Conservation (phyloP, 768 basidiomycete species). For the Zangia roseola region DNA sequence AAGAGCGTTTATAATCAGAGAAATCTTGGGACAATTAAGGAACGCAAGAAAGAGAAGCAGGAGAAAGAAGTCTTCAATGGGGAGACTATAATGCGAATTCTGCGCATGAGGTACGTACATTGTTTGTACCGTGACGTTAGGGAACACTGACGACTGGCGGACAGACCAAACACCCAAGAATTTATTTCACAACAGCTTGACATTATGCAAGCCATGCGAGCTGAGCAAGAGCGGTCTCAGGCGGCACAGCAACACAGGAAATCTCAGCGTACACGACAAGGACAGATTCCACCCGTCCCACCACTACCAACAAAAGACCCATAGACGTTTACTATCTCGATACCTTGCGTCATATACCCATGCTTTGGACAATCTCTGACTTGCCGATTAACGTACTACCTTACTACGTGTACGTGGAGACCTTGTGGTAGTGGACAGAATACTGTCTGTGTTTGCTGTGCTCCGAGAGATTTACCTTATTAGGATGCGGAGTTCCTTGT, state of each 20-base stretch:
- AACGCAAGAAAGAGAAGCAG: slow-evolving; percentile 86
- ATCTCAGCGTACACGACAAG: slow-evolving; percentile 50
- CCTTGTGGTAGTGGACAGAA: slow-evolving; percentile 1
- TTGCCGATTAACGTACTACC: not conserved
- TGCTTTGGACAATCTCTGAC: slow-evolving; percentile 3
- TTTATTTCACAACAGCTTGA: slow-evolving; percentile 87
- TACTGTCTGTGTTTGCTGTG: slow-evolving; percentile 6
- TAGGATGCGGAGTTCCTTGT: slow-evolving; percentile 10
- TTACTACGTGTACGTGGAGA: slow-evolving; percentile 6
- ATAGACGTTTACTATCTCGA: slow-evolving; percentile 14
- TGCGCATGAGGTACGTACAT: slow-evolving; percentile 88
- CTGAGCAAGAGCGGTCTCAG: slow-evolving; percentile 75
- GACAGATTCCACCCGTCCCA: slow-evolving; percentile 26
- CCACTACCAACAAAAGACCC: slow-evolving; percentile 26
- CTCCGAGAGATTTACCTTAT: slow-evolving; percentile 20
- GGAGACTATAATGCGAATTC: slow-evolving; percentile 91
- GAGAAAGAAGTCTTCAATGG: slow-evolving; percentile 74
- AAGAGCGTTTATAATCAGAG: slow-evolving; percentile 93
- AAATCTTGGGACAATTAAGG: slow-evolving; percentile 94
- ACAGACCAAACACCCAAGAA: slow-evolving; percentile 75
- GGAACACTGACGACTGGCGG: slow-evolving; percentile 1
- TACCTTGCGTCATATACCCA: slow-evolving; percentile 30
- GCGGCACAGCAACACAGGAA: slow-evolving; percentile 59
- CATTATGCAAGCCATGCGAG: slow-evolving; percentile 79
- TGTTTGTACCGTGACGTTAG: not conserved